A percentile compares a stretch with the other conserved stretches of the same genome.
phyloP scores from a whole-genome alignment of 768 basidiomycete genomes.

The Rhizopogon rudus region DNA sequence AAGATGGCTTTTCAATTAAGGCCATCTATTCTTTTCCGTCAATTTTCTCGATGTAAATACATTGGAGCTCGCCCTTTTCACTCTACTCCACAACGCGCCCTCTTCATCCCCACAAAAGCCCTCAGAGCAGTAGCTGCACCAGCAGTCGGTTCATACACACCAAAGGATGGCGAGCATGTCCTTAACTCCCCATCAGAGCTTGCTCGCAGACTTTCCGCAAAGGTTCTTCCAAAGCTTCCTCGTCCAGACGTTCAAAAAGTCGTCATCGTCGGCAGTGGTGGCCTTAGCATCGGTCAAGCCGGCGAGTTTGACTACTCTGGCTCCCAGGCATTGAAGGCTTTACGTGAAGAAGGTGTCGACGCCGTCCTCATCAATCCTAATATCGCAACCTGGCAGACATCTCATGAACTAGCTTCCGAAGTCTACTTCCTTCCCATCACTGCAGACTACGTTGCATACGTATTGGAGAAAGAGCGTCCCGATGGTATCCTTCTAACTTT shows the following conservation, averaged over 20 bases:
- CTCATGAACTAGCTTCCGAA: constrained; percentile 92
- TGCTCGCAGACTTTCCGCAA: constrained; percentile 89
- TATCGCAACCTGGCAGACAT: constrained; percentile 99
- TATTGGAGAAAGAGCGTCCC: constrained; percentile 96
- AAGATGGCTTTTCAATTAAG: not conserved
- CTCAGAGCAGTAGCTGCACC: constrained; percentile 68
- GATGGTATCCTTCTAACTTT: constrained; percentile 97
- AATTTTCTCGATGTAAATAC: constrained; percentile 15
- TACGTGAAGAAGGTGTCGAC: constrained; percentile 91
- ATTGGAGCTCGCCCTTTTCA: constrained; percentile 46
- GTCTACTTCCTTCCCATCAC: constrained; percentile 98
- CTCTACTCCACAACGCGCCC: constrained; percentile 32
- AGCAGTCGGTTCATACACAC: constrained; percentile 65
- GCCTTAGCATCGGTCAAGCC: constrained; percentile 95
- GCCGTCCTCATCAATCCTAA: constrained; percentile 98
- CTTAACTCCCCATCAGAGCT: constrained; percentile 94
- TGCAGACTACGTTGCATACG: constrained; percentile 96
- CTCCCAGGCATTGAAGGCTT: constrained; percentile 96
- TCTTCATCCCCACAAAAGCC: constrained; percentile 42
- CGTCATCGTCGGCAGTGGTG: constrained; percentile 93
- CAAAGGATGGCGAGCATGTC: constrained; percentile 64
- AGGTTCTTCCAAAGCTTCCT: constrained; percentile 87
- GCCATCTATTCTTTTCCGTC: constrained; percentile 6
- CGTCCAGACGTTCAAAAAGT: constrained; percentile 93
- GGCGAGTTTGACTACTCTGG: constrained; percentile 99